Evolutionary conservation across 2,329 filamentous ascomycete genomes (phyloP).

Genomic region (Diaporthe helianthi): DNA sequence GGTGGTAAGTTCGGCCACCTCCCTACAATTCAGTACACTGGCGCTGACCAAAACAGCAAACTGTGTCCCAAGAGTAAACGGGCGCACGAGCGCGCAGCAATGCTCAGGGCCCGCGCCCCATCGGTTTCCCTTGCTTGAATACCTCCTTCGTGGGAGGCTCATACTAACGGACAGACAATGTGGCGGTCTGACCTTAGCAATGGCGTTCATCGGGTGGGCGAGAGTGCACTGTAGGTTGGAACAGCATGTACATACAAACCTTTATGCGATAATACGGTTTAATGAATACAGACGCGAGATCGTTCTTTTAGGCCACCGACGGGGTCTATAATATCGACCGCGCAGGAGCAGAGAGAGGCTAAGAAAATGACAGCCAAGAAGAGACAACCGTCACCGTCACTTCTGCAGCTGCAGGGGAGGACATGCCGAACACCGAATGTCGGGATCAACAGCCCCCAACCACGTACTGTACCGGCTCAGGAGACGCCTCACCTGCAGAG

Average conservation of each 20-base stretch:
- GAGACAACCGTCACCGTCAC: not conserved
- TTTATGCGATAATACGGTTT: constrained; percentile 35
- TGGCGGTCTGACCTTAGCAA: constrained; percentile 31
- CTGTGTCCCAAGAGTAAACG: constrained; percentile 48
- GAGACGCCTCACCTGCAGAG: not conserved
- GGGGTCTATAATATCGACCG: not conserved
- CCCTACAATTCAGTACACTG: constrained; percentile 3
- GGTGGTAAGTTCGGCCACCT: constrained; percentile 66
- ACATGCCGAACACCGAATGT: constrained; percentile 18
- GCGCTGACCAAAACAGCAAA: constrained; percentile 45
- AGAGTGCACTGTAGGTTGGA: constrained; percentile 32
- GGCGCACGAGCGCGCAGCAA: not conserved
- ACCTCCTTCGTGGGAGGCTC: not conserved
- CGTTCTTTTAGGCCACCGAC: constrained; percentile 27
- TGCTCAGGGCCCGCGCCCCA: not conserved
- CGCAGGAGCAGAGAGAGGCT: not conserved
- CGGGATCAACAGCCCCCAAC: constrained; percentile 12
- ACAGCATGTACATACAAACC: constrained; percentile 34
- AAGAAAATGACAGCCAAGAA: constrained; percentile 7
- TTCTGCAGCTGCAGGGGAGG: not conserved
- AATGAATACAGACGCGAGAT: constrained; percentile 35
- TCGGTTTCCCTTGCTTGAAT: constrained; percentile 7
- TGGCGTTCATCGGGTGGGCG: constrained; percentile 33
- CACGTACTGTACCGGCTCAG: not conserved
- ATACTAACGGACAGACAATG: constrained; percentile 24